A percentile compares a stretch with the other conserved stretches of the same genome.
These are phyloP conservation scores for Leishmania gerbilli DNA, from an alignment of 208 protist species.

Conservation along the genomic window DNA sequence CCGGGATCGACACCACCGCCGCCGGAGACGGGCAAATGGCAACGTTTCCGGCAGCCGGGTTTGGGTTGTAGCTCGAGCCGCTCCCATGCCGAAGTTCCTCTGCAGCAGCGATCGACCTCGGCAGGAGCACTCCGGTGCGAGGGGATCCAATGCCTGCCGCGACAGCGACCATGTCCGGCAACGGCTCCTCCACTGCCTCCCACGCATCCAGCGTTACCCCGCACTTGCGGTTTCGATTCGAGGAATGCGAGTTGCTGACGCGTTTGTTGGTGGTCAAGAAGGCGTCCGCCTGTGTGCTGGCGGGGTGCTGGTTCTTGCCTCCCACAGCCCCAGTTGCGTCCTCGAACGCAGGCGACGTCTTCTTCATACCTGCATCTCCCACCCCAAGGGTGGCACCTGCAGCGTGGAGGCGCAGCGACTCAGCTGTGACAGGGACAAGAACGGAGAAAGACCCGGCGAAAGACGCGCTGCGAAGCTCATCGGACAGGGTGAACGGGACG, in stretches of 20 bases:
- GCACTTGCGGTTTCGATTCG: slow-evolving; percentile 5
- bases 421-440: slow-evolving; percentile 26
- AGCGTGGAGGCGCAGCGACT: slow-evolving; percentile 29
- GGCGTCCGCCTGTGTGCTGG: not conserved
- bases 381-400: not conserved
- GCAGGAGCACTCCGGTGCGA: not conserved
- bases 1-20: slow-evolving; percentile 31
- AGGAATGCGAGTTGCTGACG: not conserved
- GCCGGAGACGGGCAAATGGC: slow-evolving; percentile 18
- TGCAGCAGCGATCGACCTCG: not conserved
- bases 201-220: slow-evolving; percentile 23
- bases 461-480: slow-evolving; percentile 9
- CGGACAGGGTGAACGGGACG: not conserved
- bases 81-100: not conserved
- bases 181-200: slow-evolving; percentile 19
- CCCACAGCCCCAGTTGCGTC: not conserved
- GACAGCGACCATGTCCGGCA: slow-evolving; percentile 2
- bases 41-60: slow-evolving; percentile 2
- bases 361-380: not conserved
- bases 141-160: slow-evolving; percentile 9
- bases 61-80: not conserved
- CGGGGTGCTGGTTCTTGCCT: not conserved
- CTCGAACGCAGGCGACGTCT: not conserved
- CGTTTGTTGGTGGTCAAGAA: not conserved
- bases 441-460: slow-evolving; percentile 11